Evolutionary conservation across 2,329 filamentous ascomycete genomes (phyloP).

Genomic region (Aspergillus pseudoterreus): DNA sequence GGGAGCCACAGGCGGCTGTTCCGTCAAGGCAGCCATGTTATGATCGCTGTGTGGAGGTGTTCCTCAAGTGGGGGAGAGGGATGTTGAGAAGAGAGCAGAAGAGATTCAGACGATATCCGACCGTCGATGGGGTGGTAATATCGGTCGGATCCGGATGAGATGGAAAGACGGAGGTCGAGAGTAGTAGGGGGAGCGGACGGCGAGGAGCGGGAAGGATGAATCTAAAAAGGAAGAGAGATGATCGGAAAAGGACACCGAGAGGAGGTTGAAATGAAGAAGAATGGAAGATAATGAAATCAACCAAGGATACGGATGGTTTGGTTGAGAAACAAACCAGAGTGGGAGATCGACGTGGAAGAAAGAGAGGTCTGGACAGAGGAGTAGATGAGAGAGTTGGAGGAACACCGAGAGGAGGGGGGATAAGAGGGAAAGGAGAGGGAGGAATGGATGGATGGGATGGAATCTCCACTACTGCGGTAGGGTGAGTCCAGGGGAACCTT

Average conservation of each 20-base stretch:
- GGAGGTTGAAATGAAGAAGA: neutral
- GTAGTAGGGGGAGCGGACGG: too few relatives aligned
- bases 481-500: neutral
- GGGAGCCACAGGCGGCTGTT: slow-evolving; percentile 27
- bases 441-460: neutral
- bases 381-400: neutral
- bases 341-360: too few relatives aligned
- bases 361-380: slow-evolving; percentile 1
- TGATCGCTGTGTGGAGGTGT: neutral
- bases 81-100: too few relatives aligned
- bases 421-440: slow-evolving; percentile 1
- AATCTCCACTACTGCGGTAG: too few relatives aligned
- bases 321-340: neutral
- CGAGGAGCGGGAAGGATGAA: too few relatives aligned
- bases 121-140: neutral
- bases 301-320: slow-evolving; percentile 6
- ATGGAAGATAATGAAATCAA: slow-evolving; percentile 6
- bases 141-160: too few relatives aligned
- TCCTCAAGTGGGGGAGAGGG: too few relatives aligned
- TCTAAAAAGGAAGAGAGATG: neutral
- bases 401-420: slow-evolving; percentile 3
- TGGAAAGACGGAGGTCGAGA: too few relatives aligned
- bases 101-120: neutral
- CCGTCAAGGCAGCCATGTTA: slow-evolving; percentile 35
- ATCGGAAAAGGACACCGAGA: neutral